Percentiles rank a stretch among this genome's conserved stretches.
Conservation (phyloP, 345 rosid genomes). For the Sonneratia alba region DNA sequence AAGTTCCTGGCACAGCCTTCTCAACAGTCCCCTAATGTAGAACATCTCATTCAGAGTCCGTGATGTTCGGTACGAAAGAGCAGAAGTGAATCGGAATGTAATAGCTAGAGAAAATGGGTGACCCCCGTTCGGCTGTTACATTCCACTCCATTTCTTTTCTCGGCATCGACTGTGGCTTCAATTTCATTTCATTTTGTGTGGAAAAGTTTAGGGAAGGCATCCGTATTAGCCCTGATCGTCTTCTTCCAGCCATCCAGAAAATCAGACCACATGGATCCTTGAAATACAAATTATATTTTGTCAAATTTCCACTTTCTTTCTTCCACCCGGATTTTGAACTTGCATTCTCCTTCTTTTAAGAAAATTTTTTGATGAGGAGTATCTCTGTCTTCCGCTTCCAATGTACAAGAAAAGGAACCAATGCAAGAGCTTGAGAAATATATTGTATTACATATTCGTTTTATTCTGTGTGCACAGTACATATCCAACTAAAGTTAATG, state of each 20-base stretch:
- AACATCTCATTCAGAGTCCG: neutral
- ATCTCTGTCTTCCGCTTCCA: neutral
- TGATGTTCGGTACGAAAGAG: neutral
- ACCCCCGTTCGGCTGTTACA: neutral
- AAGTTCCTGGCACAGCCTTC: constrained; percentile 9
- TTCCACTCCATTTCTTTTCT: neutral
- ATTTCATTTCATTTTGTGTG: neutral
- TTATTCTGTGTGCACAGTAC: no score
- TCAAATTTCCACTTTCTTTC: no score
- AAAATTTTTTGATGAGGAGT: no score
- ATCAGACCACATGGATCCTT: neutral
- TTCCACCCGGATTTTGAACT: no score
- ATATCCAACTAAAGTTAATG: no score
- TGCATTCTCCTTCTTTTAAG: no score
- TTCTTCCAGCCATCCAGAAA: neutral
- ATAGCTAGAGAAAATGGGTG: neutral
- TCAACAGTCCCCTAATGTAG: constrained; percentile 14
- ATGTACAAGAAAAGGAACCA: no score
- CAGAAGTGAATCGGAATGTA: neutral
- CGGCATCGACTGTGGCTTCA: neutral
- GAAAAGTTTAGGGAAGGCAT: neutral
- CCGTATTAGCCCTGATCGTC: neutral
- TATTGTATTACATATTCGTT: no score
- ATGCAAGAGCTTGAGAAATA: no score
- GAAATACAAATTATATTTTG: neutral